Evolutionary conservation across 2,329 filamentous ascomycete genomes (phyloP).

Genomic region (Trichoderma pleuroti): DNA sequence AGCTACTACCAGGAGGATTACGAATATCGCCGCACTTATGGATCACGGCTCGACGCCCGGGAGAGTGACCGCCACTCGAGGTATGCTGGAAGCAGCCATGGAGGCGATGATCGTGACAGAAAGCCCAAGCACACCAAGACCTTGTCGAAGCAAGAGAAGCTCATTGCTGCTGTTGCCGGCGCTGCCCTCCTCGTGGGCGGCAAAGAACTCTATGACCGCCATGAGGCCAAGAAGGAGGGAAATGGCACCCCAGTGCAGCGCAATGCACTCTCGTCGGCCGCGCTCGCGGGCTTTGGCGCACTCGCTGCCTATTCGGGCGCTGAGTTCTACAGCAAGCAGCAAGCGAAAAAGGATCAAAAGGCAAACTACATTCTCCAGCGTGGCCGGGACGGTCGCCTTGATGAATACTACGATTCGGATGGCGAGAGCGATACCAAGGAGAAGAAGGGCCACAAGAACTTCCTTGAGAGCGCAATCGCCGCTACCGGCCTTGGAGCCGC

Average conservation of each 20-base stretch:
- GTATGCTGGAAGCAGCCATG: constrained; percentile 45
- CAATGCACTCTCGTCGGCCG: constrained; percentile 57
- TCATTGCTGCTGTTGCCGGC: constrained; percentile 62
- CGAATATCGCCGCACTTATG: constrained; percentile 48
- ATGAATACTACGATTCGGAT: constrained; percentile 57
- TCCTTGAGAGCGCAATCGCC: constrained; percentile 59
- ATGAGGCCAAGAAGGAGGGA: constrained; percentile 50
- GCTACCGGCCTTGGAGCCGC: constrained; percentile 60
- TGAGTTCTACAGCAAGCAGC: constrained; percentile 59
- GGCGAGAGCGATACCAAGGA: constrained; percentile 46
- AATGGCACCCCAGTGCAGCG: constrained; percentile 48
- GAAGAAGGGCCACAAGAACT: constrained; percentile 61
- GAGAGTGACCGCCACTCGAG: constrained; percentile 39
- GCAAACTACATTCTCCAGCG: constrained; percentile 52
- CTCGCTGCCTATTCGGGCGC: constrained; percentile 62
- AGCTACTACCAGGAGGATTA: constrained; percentile 55
- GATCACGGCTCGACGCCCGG: constrained; percentile 41
- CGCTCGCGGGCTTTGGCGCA: constrained; percentile 61
- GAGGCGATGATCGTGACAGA: constrained; percentile 49
- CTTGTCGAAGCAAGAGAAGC: constrained; percentile 61
- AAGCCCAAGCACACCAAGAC: constrained; percentile 37
- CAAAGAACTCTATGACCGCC: constrained; percentile 64
- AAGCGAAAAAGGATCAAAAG: constrained; percentile 54
- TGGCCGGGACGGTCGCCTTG: constrained; percentile 50
- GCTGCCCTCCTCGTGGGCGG: constrained; percentile 62